Percentiles rank a stretch among this genome's conserved stretches.
Conservation (phyloP, 805 yeast species). For the Candida silvicultrix region DNA sequence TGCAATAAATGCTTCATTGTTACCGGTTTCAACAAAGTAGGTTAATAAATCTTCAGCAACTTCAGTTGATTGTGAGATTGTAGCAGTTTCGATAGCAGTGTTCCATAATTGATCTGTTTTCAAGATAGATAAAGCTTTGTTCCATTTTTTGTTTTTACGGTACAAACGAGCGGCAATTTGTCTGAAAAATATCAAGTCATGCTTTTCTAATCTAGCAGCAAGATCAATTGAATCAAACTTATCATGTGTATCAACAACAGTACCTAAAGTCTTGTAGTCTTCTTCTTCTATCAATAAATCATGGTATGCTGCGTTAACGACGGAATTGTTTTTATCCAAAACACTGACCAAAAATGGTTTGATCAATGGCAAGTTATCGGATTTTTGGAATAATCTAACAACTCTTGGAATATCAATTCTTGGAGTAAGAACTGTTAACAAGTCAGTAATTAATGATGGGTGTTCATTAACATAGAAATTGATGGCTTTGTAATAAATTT, state of each 20-base stretch:
- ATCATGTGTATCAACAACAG: slow-evolving; percentile 83
- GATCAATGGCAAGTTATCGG: slow-evolving; percentile 93
- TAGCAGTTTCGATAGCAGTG: slow-evolving; percentile 89
- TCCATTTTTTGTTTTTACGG: slow-evolving; percentile 92
- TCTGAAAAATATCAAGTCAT: slow-evolving; percentile 85
- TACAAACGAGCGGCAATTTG: slow-evolving; percentile 92
- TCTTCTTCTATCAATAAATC: slow-evolving; percentile 94
- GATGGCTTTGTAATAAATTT: slow-evolving; percentile 94
- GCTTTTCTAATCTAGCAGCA: slow-evolving; percentile 90
- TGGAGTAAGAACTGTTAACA: slow-evolving; percentile 76
- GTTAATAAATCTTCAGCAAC: slow-evolving; percentile 84
- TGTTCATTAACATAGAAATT: slow-evolving; percentile 90
- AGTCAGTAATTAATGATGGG: slow-evolving; percentile 84
- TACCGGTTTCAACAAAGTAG: slow-evolving; percentile 95
- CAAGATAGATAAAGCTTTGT: slow-evolving; percentile 78
- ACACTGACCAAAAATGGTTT: slow-evolving; percentile 93
- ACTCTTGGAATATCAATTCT: slow-evolving; percentile 93
- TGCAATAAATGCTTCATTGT: slow-evolving; percentile 91
- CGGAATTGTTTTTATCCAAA: slow-evolving; percentile 80
- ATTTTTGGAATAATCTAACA: slow-evolving; percentile 87
- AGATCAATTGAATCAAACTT: slow-evolving; percentile 88
- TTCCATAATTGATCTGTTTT: slow-evolving; percentile 93
- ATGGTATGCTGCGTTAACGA: slow-evolving; percentile 93
- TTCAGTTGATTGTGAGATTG: slow-evolving; percentile 69
- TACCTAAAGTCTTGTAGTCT: slow-evolving; percentile 84